phyloP scores from a whole-genome alignment of 306 rosid species.

The Sesbania bispinosa region DNA sequence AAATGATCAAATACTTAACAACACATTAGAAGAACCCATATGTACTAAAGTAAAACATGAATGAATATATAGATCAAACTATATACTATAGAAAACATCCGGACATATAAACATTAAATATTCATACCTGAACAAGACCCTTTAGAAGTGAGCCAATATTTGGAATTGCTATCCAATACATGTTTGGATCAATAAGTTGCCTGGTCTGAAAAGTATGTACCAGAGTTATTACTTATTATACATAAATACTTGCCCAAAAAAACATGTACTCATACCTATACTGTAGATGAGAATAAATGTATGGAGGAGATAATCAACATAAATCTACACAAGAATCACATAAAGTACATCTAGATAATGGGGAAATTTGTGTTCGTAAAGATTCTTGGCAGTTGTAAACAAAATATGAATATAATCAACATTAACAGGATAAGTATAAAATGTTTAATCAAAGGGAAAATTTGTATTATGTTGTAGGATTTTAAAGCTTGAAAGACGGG shows the following conservation, averaged over 20 bases:
- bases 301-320: not conserved
- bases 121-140: conserved; percentile 82
- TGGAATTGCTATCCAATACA: conserved; percentile 86
- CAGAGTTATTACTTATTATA: conserved; percentile 33
- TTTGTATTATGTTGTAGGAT: not conserved
- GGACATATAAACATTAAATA: not conserved
- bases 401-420: not conserved
- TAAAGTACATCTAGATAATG: not conserved
- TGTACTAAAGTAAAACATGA: not conserved
- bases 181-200: conserved; percentile 82
- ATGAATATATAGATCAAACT: not conserved
- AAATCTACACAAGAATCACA: conserved; percentile 1
- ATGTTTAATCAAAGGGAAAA: not conserved
- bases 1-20: conserved; percentile 1
- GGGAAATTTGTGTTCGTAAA: conserved; percentile 1
- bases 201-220: conserved; percentile 56
- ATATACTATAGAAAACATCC: not conserved
- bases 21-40: not conserved
- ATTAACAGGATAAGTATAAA: not conserved
- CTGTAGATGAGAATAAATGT: not conserved
- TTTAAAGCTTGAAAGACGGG: conserved; percentile 11
- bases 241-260: not conserved
- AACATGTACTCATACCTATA: not conserved
- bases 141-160: conserved; percentile 80
- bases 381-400: not conserved